These are phyloP conservation scores for Alnus rubra DNA, from an alignment of 306 rosid species.

Conservation along the genomic window DNA sequence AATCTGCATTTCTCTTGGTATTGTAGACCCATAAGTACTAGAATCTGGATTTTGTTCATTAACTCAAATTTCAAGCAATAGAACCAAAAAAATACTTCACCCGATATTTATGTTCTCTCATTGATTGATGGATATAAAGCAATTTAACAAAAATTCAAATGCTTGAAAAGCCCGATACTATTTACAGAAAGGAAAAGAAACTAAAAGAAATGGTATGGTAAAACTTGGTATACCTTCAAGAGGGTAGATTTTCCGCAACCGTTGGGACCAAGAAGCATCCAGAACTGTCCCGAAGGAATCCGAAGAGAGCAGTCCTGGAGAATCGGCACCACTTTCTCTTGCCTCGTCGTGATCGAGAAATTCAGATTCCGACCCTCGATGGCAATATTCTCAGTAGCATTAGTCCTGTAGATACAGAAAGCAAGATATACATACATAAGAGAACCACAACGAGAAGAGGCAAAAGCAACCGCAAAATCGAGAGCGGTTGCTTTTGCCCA, in stretches of 20 bases:
- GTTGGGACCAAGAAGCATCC: constrained; percentile 96
- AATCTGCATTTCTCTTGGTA: constrained; percentile 43
- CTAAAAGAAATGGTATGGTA: background rate
- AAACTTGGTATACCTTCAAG: constrained; percentile 53
- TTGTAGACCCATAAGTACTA: background rate
- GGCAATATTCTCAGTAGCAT: constrained; percentile 41
- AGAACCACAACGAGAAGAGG: background rate
- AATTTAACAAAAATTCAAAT: background rate
- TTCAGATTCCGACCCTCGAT: constrained; percentile 61
- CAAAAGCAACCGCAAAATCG: background rate
- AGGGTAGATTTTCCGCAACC: constrained; percentile 92
- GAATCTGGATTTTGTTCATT: background rate
- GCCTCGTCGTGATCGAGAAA: constrained; percentile 56
- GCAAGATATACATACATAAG: background rate
- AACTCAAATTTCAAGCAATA: background rate
- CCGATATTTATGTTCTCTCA: background rate
- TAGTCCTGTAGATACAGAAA: constrained; percentile 35
- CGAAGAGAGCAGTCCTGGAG: constrained; percentile 73
- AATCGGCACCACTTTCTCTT: constrained; percentile 46
- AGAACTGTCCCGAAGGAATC: constrained; percentile 79
- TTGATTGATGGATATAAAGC: background rate
- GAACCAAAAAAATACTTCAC: background rate
- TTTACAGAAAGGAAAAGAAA: background rate
- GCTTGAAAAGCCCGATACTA: background rate
- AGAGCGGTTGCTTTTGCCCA: constrained; percentile 19